phyloP scores from a whole-genome alignment of 805 yeast species.

The Schwanniomyces vanrijiae region DNA sequence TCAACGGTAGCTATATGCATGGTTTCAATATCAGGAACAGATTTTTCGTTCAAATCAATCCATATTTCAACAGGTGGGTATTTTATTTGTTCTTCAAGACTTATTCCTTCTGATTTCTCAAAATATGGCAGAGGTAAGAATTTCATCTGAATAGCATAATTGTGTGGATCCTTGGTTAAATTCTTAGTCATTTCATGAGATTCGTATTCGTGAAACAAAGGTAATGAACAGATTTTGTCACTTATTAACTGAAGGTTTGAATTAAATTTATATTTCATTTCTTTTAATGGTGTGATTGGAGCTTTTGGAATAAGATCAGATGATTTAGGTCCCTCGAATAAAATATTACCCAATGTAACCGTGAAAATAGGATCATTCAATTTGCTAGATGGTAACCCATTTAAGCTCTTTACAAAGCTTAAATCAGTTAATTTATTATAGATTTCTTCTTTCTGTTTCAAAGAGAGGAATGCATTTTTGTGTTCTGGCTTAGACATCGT shows the following conservation, averaged over 20 bases:
- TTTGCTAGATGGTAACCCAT: constrained; percentile 18
- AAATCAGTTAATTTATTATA: constrained; percentile 26
- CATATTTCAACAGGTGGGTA: constrained; percentile 60
- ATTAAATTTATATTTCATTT: constrained; percentile 24
- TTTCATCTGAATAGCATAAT: constrained; percentile 44
- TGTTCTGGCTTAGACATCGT: neutral
- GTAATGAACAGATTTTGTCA: constrained; percentile 32
- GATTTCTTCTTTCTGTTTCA: constrained; percentile 17
- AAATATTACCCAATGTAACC: constrained; percentile 39
- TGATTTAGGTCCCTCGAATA: constrained; percentile 20
- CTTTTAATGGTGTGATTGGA: constrained; percentile 2
- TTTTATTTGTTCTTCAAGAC: constrained; percentile 19
- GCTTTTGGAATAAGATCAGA: constrained; percentile 7
- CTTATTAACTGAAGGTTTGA: constrained; percentile 32
- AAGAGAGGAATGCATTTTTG: constrained; percentile 5
- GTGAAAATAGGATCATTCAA: constrained; percentile 31
- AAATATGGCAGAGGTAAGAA: constrained; percentile 46
- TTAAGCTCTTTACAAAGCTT: constrained; percentile 17
- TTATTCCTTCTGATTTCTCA: constrained; percentile 7
- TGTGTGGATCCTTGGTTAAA: constrained; percentile 26
- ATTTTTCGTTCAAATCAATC: constrained; percentile 42
- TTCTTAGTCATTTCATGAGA: constrained; percentile 20
- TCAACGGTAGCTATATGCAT: constrained; percentile 45
- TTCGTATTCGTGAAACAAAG: constrained; percentile 16
- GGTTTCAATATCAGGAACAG: constrained; percentile 35